Base-by-base conservation (phyloP, 2,329 filamentous ascomycete genomes). In the Catunica adiposa region DNA sequence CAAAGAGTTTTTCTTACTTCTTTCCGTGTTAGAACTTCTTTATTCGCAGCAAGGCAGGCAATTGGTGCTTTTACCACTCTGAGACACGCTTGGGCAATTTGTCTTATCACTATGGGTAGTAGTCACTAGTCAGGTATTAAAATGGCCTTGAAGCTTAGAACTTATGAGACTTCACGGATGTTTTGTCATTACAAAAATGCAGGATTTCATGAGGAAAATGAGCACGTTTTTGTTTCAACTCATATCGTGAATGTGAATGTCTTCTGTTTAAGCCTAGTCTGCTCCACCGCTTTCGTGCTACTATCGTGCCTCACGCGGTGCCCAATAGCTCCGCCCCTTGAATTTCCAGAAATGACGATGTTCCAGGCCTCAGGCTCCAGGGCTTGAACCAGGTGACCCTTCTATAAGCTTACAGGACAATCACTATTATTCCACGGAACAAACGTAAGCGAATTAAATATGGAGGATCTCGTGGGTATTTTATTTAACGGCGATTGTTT, bases 151-250 rank as follows among this genome's bases (percentile, higher is more conserved):
- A 11, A 34, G 29, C 29, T 34, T 11, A 5, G 29, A 11, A 11
- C 11, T 34, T 5, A 34, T 34, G 11, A 34, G 11, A 34, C 29
- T 34, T 34, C 11, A 11, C 29, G 5, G 29, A 34, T 34, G 29
- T 34, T 34, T 34, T 34, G 11, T 34, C 29, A 34, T 34, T 5
- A 34, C 5, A 5, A n/a, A 34, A 34, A 5, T 5, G 29, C 5
- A 34, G 29, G 11, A 34, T 34, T 11, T 34, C 29, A 34, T 34
- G 29, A 34, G 29, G 20, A 44, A 22, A 44, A 44, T 44, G 40
- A 44, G 40, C 40, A 44, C 20, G 40, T 3, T 44, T 44, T n/a
- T 44, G 40, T 44, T 48, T 48, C 44, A 48, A 48, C 44, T 46
- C 40, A 48, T 17, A 25, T 22, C 22, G 17, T 22, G n/a, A n/a